Evolutionary conservation across 768 basidiomycete species (phyloP), one percentile per base, ranked within the genome.

Genomic region (Amyloporia xantha): DNA sequence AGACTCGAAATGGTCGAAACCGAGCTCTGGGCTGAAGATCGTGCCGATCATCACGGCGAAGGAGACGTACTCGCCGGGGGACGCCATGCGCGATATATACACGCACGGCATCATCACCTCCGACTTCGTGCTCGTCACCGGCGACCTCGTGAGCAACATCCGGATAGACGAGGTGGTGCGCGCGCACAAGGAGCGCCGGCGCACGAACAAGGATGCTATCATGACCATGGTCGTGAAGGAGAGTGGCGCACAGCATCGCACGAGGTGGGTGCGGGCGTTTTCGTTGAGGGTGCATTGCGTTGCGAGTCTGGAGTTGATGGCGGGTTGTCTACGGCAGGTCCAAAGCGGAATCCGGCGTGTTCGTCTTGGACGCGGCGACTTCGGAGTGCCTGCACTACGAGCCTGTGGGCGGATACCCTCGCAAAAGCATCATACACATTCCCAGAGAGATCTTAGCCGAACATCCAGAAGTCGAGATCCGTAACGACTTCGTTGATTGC

Each of bases 171-270:
- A 91, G 57, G 88, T 93, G 46, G 86, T 96, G 41, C 77, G 84
- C 40, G 81, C 79, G 54, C 95, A 97, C 71, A 92, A 86, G 73
- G 87, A 88, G 64, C 72, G 92, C 44, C 74, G 91, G 52, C 85
- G 84, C 66, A 78, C 73, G 51, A 91, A 94, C 66, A 90, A 91
- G 71, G 89, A 97, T 63, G 89, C 86, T 33, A 91, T 93, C 60
- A 93, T 99, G 91, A 93, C 92, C 23, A 91, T 98, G 74, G 91
- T 91, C 12, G 86, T 89, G 50, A 90, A 89, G 66, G 82, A 86
- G 67, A 80, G 80, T 56, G 86, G 85, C 12, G 74, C 73, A 6
- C 68, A 63, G 53, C 90, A 89, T 68, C 72, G 86, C 41, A 87
- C 87, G 41, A 79, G 84, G 89, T 86, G 55, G 47, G 78, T 65